Conservation (phyloP, 2,329 filamentous ascomycete genomes). For the Sarocladium kiliense region DNA sequence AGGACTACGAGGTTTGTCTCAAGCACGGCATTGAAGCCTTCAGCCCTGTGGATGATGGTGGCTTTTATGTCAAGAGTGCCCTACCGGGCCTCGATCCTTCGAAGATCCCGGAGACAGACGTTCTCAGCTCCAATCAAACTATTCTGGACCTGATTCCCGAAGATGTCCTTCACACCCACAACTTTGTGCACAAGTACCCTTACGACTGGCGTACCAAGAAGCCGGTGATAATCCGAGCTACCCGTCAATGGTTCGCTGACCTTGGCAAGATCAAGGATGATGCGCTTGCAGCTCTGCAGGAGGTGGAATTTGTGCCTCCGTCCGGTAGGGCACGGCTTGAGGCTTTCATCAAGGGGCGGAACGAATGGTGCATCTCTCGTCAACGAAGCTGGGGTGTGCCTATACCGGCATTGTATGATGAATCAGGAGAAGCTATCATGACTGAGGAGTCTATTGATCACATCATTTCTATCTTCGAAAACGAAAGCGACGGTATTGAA, state of each 20-base stretch:
- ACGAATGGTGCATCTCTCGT: conserved; percentile 96
- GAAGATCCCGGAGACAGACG: conserved; percentile 18
- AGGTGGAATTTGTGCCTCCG: conserved; percentile 75
- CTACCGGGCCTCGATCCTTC: conserved; percentile 61
- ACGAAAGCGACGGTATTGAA: conserved; percentile 62
- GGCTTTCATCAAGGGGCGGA: conserved; percentile 81
- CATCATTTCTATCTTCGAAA: conserved; percentile 74
- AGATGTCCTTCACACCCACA: conserved; percentile 63
- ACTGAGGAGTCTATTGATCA: conserved; percentile 75
- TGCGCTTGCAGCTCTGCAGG: conserved; percentile 63
- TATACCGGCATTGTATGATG: conserved; percentile 82
- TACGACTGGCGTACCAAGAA: conserved; percentile 97
- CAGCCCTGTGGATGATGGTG: conserved; percentile 78
- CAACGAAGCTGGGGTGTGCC: conserved; percentile 96
- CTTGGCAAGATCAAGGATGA: conserved; percentile 74
- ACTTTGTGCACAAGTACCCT: conserved; percentile 86
- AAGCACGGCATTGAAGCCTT: conserved; percentile 65
- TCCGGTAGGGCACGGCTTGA: conserved; percentile 69
- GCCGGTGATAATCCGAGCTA: conserved; percentile 85
- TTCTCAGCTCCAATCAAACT: conserved; percentile 53
- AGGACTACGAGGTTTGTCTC: conserved; percentile 83
- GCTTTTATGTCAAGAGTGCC: conserved; percentile 74
- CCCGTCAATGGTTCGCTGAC: conserved; percentile 97
- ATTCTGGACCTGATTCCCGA: conserved; percentile 65
- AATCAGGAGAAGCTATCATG: conserved; percentile 69